Base-by-base conservation (phyloP, 371 early-diverging fungal genomes). In the Saksenaea vasiformis region DNA sequence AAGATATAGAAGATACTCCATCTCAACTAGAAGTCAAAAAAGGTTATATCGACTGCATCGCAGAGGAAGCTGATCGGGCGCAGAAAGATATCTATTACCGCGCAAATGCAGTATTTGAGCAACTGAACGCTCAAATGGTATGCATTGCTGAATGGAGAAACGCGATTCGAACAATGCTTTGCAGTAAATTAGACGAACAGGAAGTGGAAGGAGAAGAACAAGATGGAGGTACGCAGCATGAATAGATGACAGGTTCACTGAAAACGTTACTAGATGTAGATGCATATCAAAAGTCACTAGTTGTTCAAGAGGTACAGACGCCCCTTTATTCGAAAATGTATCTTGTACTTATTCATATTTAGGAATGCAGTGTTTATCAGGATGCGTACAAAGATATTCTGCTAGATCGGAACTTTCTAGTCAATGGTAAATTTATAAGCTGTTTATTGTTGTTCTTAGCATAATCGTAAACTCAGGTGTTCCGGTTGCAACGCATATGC, bases 281-380 rank as follows among this genome's bases (percentile, higher is more conserved):
- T 56, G 82, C 79, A 60, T 84, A 78, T 43, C 66, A 72, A n/a
- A 47, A 67, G 19, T 77, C 82, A 1, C 54, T 84, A 15, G 58
- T 64, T 1, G 47, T 73, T 1, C 84, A 84, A 60, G 82, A 80
- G 60, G 69, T 71, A 61, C 19, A 43, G n/a, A n/a, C n/a, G n/a
- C n/a, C n/a, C n/a, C n/a, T 27, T n/a, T 13, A 17, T 51, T 28
- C 14, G 11, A 13, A 2, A 34, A 54, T 4, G 9, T 15, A 13
- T 54, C 35, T 13, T 28, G 17, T 26, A 31, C 9, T 41, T 34
- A 35, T 24, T 17, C 8, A 36, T 28, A 22, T 54, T 9, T 68
- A 68, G 61, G 41, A 69, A 58, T 63, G 67, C 35, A 64, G 69
- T 44, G 19, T 75, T 1, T 75, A 75, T 43, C 61, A 71, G 35